Evolutionary conservation across 306 rosid species (phyloP), one percentile per base, ranked within the genome.

Genomic region (Acmispon strigosus): DNA sequence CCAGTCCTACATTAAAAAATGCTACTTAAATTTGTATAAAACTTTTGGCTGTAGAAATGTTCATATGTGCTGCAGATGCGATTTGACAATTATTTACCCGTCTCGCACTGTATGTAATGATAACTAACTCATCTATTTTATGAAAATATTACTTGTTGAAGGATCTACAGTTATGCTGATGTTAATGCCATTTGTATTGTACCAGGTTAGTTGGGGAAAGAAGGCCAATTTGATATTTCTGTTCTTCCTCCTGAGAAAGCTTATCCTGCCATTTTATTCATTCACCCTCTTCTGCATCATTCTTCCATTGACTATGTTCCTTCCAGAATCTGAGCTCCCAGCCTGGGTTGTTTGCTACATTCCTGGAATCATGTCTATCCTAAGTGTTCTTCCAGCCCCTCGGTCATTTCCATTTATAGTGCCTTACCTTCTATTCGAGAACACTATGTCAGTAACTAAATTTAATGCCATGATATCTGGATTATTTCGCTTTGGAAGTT

Each of bases 401-500:
- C 83, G 90, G 32, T 85, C 99, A 62, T 91, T 94, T 76, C 97
- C 99, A 7, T 91, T 94, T 67, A 73, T 94, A 61, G 96, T 94
- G 44, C 99, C 97, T 17, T 94, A 86, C 85, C 99, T 94, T 74
- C 87, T 94, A 19, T 94, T 94, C 59, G 99, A 91, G 90, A 94
- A 91, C 80, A 94, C 99, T 43, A 91, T 94, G 99, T 91, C 99
- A 0, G 97, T 94, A 15, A 94, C 99, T 36, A 94, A 94, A 70
- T 94, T 94, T 70, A 90, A 94, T 84, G 99, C 99, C 81, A 94
- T 94, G 97, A 84, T 94, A 80, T 94, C 96, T 22, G 99, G 99
- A 60, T 85, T 94, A 55, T 84, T 94, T 72, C 97, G 85, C 67
- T 83, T 94, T 5, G 96, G 96, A 72, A 91, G 96, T 78, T 94